Conservation (phyloP, 2,329 filamentous ascomycete species). For the Ceratocystis lukuohia region DNA sequence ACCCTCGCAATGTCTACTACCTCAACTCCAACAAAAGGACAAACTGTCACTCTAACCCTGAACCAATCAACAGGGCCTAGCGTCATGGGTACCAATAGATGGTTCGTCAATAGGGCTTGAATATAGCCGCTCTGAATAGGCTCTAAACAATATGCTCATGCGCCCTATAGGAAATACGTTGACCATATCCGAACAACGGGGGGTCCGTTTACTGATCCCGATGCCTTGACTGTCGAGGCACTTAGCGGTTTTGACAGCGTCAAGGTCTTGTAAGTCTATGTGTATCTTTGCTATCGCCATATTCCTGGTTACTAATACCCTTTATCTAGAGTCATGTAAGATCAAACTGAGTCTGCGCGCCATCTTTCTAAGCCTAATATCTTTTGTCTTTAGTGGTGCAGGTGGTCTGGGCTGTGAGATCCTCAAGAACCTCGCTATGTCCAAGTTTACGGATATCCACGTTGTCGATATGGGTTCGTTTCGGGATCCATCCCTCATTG, state of each 20-base stretch:
- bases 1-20: background rate
- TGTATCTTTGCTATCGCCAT: background rate
- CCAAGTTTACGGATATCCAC: constrained; percentile 92
- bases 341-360: background rate
- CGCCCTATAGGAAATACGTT: constrained; percentile 58
- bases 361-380: constrained; percentile 22
- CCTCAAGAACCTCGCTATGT: constrained; percentile 86
- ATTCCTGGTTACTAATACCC: background rate
- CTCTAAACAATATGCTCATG: constrained; percentile 2
- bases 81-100: constrained; percentile 5
- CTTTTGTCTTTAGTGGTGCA: constrained; percentile 53
- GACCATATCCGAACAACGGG: constrained; percentile 62
- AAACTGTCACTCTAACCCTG: constrained; percentile 15
- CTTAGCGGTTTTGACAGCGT: constrained; percentile 49
- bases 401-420: constrained; percentile 94
- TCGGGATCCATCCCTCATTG: background rate
- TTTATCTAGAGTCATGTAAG: constrained; percentile 37
- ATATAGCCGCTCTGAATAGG: background rate
- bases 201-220: constrained; percentile 69
- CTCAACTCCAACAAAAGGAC: constrained; percentile 2
- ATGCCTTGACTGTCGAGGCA: constrained; percentile 38
- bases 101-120: background rate
- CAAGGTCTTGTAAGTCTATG: constrained; percentile 54
- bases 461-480: constrained; percentile 89
- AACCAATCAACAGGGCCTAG: constrained; percentile 6